Evolutionary conservation across 768 basidiomycete genomes (phyloP).

Genomic region (Lactifluus echinatus): DNA sequence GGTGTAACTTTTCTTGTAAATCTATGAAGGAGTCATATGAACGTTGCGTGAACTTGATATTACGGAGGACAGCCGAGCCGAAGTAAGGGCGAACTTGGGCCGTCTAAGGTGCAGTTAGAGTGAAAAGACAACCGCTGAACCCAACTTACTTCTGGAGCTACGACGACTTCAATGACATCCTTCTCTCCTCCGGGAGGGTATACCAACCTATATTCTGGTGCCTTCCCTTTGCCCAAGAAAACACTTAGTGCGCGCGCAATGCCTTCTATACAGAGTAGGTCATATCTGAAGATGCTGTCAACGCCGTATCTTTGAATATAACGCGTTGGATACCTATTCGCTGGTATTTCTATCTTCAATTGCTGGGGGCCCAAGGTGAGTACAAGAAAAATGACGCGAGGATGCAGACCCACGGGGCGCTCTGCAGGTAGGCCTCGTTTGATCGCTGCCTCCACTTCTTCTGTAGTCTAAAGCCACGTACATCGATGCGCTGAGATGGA

Average conservation of each 20-base stretch:
- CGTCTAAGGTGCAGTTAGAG: slow-evolving; percentile 39
- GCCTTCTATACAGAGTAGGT: slow-evolving; percentile 95
- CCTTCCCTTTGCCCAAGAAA: slow-evolving; percentile 62
- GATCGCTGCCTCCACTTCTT: slow-evolving; percentile 71
- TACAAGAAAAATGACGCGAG: background rate
- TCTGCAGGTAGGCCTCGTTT: slow-evolving; percentile 81
- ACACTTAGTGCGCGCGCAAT: slow-evolving; percentile 78
- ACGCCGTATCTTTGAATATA: background rate
- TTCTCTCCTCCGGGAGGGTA: slow-evolving; percentile 62
- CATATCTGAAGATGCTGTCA: slow-evolving; percentile 55
- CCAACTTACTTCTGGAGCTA: slow-evolving; percentile 60
- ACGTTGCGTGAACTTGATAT: slow-evolving; percentile 76
- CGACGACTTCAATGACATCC: slow-evolving; percentile 53
- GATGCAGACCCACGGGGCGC: slow-evolving; percentile 55
- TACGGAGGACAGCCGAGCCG: slow-evolving; percentile 84
- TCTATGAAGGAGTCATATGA: slow-evolving; percentile 98
- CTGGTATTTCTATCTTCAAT: slow-evolving; percentile 97
- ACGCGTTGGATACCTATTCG: slow-evolving; percentile 61
- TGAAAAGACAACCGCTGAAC: background rate
- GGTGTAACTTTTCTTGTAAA: slow-evolving; percentile 97
- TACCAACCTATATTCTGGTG: slow-evolving; percentile 68
- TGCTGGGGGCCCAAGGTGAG: slow-evolving; percentile 44
- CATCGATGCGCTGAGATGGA: background rate
- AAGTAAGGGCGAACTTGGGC: slow-evolving; percentile 82
- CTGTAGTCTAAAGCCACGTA: slow-evolving; percentile 58